Evolutionary conservation across 139 green algal genomes (phyloP), one percentile per base, ranked within the genome.

Genomic region (Auxenochlorella protothecoides): DNA sequence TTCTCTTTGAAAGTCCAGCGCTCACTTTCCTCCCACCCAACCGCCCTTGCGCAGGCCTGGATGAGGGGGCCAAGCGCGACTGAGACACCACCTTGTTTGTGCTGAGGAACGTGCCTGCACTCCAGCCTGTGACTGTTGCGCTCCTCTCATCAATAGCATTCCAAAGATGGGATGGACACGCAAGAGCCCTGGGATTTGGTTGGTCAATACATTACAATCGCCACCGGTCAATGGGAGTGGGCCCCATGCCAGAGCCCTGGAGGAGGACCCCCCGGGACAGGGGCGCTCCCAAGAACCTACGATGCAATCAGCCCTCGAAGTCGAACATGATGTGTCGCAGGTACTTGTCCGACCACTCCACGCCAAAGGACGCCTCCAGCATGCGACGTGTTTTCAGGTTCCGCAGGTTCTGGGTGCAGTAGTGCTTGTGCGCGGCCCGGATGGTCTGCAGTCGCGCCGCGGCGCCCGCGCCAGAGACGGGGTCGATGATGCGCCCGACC

Each of bases 381-480:
- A 92, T 87, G 0, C 84, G 77, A 10, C 78, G 57, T 12, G 89
- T 95, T 73, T 90, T 93, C 68, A 85, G 84, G 72, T 95, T 95
- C 64, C 79, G 75, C 53, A 92, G 75, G 68, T 92, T 82, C 68
- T 89, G 83, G 8, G 83, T 68, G 63, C 78, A 79, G 73, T 90
- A 95, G 5, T 82, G 70, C 15, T 57, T 53, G 75, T 87, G 78
- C 3, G 69, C 74, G 52, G 71, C 62, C 72, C 68, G 15, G 13
- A 9, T 12, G 13, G 12, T 55, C 5, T 69, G 51, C 15, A 10
- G 65, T 54, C 51, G 12, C 65, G 9, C 6, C 44, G 4, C 44
- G 3, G 5, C 57, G 7, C 66, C 53, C 53, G 5, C 10, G 11
- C 4, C 65, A 60, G 9, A 56, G n/a, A 44, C 27, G 27, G 27